Percentiles rank a stretch among this genome's conserved stretches.
Evolutionary conservation across 768 basidiomycete genomes (phyloP).

Genomic region (Suillus ampliporus): DNA sequence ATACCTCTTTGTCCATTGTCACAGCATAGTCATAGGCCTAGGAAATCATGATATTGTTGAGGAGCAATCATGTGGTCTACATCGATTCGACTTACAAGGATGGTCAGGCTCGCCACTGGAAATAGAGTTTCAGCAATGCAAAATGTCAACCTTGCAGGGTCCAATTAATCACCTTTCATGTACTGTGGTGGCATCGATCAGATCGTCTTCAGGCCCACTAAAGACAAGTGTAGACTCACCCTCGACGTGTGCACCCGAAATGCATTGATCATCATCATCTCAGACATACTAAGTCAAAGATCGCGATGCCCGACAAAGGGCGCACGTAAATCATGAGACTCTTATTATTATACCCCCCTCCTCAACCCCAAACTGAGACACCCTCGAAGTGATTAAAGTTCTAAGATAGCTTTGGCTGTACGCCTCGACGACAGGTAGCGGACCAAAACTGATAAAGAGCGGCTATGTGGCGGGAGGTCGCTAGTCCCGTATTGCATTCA

Average conservation of each 20-base stretch:
- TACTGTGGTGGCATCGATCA: constrained; percentile 2
- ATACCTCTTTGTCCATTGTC: constrained; percentile 1
- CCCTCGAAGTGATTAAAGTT: neutral
- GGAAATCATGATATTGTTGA: neutral
- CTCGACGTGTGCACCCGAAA: constrained; percentile 5
- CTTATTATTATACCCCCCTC: neutral
- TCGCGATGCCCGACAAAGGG: neutral
- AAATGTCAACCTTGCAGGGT: neutral
- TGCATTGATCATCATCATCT: neutral
- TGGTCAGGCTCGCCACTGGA: neutral
- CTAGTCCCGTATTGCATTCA: neutral
- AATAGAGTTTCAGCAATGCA: neutral
- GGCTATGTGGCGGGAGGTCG: neutral
- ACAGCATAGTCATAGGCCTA: constrained; percentile 8
- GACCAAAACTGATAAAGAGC: neutral
- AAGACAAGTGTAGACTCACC: constrained; percentile 3
- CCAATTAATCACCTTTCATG: constrained; percentile 9
- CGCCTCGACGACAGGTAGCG: neutral
- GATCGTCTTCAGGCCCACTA: neutral
- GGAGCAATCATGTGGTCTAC: neutral
- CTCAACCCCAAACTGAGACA: neutral
- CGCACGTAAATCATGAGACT: neutral
- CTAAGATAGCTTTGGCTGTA: neutral
- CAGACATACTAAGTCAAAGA: neutral
- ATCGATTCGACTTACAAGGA: constrained; percentile 6